Evolutionary conservation across 306 rosid species (phyloP), one percentile per base, ranked within the genome.

Genomic region (Amphicarpaea edgeworthii): DNA sequence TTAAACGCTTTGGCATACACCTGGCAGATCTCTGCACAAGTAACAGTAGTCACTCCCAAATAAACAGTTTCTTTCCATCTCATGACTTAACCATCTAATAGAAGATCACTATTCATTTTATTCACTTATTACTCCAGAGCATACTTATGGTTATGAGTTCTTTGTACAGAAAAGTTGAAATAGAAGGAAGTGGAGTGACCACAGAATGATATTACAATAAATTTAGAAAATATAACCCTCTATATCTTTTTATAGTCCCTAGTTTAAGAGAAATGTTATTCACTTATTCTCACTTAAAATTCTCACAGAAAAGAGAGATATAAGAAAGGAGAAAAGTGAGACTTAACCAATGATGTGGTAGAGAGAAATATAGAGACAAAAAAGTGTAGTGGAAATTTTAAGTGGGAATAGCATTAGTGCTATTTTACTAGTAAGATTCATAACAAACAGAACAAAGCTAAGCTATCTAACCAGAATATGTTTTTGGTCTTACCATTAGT

Each of bases 11-110:
- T 51, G 46, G 7, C 50, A 65, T 45, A 24, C 12, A 80, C 59
- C 16, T 54, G 80, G 47, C 37, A 23, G 68, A 34, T 32, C 28
- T 58, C 4, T 12, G 24, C 32, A 68, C 49, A 67, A 67, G 49
- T 34, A 16, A 67, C 42, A 9, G 58, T 30, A 11, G 43, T 58
- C 58, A 66, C 57, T n/a, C 45, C 14, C 21, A 7, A 57, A 24
- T 46, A 9, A 73, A 57, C 28, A 42, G 65, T 67, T 66, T 74
- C 37, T 66, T 80, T 73, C 67, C 61, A 28, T 73, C 40, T 42
- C 19, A 32, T 28, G 3, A 28, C 32, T 2, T 38, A 17, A 26
- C 10, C 47, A 0, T 54, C 58, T 55, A 15, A 34, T 8, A 66
- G 72, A 66, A 40, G 12, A 47, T 16, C 50, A 16, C 19, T 7